A percentile compares a stretch with the other conserved stretches of the same genome.
Evolutionary conservation across 768 basidiomycete genomes (phyloP).

Genomic region (Candolleomyces aberdarensis): DNA sequence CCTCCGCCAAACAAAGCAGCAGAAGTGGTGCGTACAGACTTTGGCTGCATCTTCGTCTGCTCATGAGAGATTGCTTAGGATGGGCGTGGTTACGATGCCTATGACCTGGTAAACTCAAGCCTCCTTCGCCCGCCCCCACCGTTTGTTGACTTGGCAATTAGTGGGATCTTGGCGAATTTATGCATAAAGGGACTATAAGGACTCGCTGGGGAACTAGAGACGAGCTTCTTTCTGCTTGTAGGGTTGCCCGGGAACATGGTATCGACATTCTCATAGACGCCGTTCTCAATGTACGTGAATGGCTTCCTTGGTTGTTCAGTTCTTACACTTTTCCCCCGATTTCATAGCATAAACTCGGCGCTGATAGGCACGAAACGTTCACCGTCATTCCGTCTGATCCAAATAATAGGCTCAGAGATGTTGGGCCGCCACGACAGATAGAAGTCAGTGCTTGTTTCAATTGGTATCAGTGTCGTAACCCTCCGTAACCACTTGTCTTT

Average conservation of each 20-base stretch:
- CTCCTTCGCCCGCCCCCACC: background rate
- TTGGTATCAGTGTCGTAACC: background rate
- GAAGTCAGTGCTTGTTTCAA: conserved; percentile 43
- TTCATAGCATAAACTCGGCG: conserved; percentile 78
- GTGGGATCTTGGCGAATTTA: conserved; percentile 89
- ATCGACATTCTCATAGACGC: conserved; percentile 84
- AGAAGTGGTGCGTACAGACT: conserved; percentile 38
- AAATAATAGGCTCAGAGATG: conserved; percentile 58
- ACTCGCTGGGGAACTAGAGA: conserved; percentile 90
- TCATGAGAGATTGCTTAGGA: conserved; percentile 33
- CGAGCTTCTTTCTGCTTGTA: conserved; percentile 69
- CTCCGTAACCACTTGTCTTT: conserved; percentile 1
- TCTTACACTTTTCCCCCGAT: conserved; percentile 9
- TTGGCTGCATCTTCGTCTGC: background rate
- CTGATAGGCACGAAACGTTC: conserved; percentile 70
- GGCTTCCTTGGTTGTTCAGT: background rate
- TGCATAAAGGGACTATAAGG: conserved; percentile 64
- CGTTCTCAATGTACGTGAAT: conserved; percentile 70
- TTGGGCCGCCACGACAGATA: conserved; percentile 61
- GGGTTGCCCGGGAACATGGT: conserved; percentile 60
- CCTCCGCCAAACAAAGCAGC: conserved; percentile 84
- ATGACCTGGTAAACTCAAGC: conserved; percentile 61
- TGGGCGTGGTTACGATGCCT: conserved; percentile 82
- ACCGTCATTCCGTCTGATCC: conserved; percentile 68
- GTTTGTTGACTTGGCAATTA: conserved; percentile 21